phyloP scores from a whole-genome alignment of 2,329 filamentous ascomycete genomes.

The Phyllosticta ampelicida region DNA sequence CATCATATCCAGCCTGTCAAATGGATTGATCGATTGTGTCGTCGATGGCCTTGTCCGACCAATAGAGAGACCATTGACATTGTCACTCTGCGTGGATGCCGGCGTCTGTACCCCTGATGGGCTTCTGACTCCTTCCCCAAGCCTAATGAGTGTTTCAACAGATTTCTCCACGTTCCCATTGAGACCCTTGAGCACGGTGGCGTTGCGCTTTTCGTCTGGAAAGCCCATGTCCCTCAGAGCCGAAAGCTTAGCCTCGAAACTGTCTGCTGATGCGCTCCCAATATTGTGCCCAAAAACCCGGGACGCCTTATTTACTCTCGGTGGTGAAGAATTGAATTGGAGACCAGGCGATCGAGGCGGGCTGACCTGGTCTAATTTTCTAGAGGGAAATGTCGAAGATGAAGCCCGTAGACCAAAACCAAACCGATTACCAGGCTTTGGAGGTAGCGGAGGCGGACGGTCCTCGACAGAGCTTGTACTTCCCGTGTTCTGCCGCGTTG shows the following conservation, averaged over 20 bases:
- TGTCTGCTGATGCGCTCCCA: slow-evolving; percentile 40
- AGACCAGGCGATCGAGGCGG: slow-evolving; percentile 25
- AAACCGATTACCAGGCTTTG: slow-evolving; percentile 50
- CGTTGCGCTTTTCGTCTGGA: slow-evolving; percentile 68
- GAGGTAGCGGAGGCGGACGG: slow-evolving; percentile 47
- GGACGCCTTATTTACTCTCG: slow-evolving; percentile 52
- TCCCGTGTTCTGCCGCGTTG: slow-evolving; percentile 44
- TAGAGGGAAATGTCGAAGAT: slow-evolving; percentile 59
- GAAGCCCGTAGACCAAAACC: slow-evolving; percentile 56
- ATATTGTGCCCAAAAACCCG: slow-evolving; percentile 58
- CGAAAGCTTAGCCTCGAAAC: slow-evolving; percentile 64
- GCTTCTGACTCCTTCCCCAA: slow-evolving; percentile 57
- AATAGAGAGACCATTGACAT: slow-evolving; percentile 36
- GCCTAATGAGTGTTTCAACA: slow-evolving; percentile 70
- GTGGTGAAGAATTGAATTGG: slow-evolving; percentile 25
- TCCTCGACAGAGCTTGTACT: slow-evolving; percentile 44
- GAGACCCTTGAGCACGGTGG: slow-evolving; percentile 68
- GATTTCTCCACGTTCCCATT: slow-evolving; percentile 78
- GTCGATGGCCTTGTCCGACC: slow-evolving; percentile 27
- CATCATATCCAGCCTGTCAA: slow-evolving; percentile 32
- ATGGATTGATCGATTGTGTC: slow-evolving; percentile 29
- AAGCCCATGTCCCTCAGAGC: slow-evolving; percentile 89
- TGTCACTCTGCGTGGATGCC: slow-evolving; percentile 37
- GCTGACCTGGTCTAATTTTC: slow-evolving; percentile 45
- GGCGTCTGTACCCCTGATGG: slow-evolving; percentile 25